These are phyloP conservation scores for Agapanthus africanus DNA, from an alignment of 106 monocot species.

Conservation along the genomic window DNA sequence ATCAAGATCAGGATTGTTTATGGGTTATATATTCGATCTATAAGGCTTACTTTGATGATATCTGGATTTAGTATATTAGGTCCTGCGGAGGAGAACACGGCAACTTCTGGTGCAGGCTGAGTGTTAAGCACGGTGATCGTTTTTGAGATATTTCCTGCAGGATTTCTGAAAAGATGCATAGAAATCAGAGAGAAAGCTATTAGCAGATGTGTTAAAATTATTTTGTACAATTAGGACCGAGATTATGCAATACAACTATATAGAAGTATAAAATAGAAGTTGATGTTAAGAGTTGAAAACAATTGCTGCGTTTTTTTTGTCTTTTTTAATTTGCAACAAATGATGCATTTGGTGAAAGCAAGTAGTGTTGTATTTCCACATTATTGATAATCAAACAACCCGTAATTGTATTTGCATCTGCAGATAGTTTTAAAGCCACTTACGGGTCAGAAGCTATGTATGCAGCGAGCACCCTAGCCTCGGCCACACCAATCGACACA, in stretches of 20 bases:
- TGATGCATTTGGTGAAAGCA: too few relatives aligned
- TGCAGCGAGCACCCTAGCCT: not conserved
- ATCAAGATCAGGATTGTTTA: too few relatives aligned
- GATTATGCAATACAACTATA: not conserved
- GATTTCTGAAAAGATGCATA: slow-evolving; percentile 5
- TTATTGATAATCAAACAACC: too few relatives aligned
- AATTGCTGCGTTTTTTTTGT: too few relatives aligned
- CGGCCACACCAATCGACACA: not conserved
- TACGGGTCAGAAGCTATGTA: not conserved
- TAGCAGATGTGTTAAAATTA: too few relatives aligned
- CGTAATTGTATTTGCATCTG: too few relatives aligned
- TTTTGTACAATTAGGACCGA: too few relatives aligned
- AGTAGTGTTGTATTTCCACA: too few relatives aligned
- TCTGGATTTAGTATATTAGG: slow-evolving; percentile 8
- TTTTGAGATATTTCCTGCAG: not conserved
- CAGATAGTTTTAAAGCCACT: too few relatives aligned
- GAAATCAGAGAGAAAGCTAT: not conserved
- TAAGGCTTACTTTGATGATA: slow-evolving; percentile 10
- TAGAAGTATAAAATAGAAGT: not conserved
- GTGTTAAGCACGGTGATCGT: not conserved
- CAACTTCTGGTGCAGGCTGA: not conserved
- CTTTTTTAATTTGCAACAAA: too few relatives aligned
- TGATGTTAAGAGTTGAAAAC: not conserved
- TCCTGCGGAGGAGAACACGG: slow-evolving; percentile 6
- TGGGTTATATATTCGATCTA: too few relatives aligned